Conservation (phyloP, 2,329 filamentous ascomycete species). For the Sarocladium kiliense region DNA sequence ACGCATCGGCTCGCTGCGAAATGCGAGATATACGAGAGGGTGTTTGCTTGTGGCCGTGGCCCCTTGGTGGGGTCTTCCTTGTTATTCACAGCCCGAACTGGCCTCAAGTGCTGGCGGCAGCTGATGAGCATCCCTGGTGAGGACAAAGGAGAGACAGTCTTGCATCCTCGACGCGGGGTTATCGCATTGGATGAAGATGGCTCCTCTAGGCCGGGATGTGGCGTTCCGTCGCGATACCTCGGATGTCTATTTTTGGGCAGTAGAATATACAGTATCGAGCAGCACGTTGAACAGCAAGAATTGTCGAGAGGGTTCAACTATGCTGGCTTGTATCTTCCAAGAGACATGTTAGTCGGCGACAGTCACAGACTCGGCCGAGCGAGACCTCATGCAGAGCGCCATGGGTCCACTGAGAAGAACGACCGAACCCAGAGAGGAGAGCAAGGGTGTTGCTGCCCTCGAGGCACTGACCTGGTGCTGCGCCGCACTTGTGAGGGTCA, state of each 20-base stretch:
- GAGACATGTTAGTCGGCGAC: too few species aligned
- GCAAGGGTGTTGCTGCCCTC: background rate
- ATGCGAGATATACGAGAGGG: conserved; percentile 7
- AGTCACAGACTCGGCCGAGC: too few species aligned
- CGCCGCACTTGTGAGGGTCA: background rate
- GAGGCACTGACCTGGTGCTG: background rate
- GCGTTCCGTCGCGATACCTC: background rate
- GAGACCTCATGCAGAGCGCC: too few species aligned
- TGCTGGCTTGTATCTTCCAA: background rate
- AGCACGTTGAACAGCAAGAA: too few species aligned
- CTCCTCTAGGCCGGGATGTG: background rate
- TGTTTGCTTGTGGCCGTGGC: conserved; percentile 20
- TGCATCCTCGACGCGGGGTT: background rate
- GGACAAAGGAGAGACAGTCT: too few species aligned
- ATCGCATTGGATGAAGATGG: background rate
- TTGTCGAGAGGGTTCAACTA: too few species aligned
- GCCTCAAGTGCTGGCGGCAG: too few species aligned
- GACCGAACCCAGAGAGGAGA: background rate
- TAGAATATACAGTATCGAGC: background rate
- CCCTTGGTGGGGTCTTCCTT: too few species aligned
- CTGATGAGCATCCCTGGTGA: too few species aligned
- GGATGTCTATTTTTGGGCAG: too few species aligned
- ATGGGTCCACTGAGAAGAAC: too few species aligned
- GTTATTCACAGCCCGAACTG: too few species aligned
- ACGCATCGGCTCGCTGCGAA: conserved; percentile 6